Evolutionary conservation across 306 rosid species (phyloP).

Genomic region (Castanea mollissima): DNA sequence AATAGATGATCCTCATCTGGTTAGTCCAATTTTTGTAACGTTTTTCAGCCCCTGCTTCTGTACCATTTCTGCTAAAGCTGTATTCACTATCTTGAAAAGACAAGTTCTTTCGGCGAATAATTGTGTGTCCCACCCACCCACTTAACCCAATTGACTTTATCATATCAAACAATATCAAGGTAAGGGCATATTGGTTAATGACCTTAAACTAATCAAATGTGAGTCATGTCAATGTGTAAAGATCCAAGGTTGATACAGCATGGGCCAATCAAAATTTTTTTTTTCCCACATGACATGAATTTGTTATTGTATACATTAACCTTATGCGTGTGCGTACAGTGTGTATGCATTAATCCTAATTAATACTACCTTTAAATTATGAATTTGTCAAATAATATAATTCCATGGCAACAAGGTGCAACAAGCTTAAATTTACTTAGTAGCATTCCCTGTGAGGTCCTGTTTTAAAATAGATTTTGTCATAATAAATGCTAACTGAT

Average conservation of each 20-base stretch:
- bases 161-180: neutral
- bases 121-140: neutral
- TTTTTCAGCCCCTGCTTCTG: neutral
- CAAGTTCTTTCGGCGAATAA: neutral
- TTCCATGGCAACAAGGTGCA: no score
- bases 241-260: neutral
- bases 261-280: no score
- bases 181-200: neutral
- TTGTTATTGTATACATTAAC: no score
- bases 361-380: no score
- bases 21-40: conserved; percentile 36
- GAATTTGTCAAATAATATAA: no score
- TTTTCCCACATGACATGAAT: no score
- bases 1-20: conserved; percentile 74
- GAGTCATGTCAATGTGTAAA: neutral
- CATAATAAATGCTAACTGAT: neutral
- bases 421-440: neutral
- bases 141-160: neutral
- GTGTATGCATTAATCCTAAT: no score
- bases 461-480: neutral
- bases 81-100: neutral
- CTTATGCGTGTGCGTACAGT: no score
- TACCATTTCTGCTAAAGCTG: conserved; percentile 1
- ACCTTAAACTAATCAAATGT: neutral
- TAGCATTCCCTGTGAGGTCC: neutral